Base-by-base conservation (phyloP, 352 stramenopile species). In the Globisporangium iwayamae region DNA sequence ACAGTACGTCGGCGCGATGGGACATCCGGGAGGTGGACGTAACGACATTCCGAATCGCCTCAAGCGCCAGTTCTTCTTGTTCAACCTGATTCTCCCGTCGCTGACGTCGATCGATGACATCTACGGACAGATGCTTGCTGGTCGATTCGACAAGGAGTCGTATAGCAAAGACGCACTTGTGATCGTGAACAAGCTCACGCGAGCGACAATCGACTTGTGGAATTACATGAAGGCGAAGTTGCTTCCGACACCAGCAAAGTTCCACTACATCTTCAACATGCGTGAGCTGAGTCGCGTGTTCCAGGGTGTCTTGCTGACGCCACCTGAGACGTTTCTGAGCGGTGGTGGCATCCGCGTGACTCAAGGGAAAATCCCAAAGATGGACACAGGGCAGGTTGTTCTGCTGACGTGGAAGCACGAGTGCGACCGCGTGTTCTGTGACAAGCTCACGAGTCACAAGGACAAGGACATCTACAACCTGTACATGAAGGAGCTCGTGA, bases 201-300 rank as follows among this genome's bases (percentile, higher is more conserved):
- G 93, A 41, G 91, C 94, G 22, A 99, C 97, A 16, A 99, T 99
- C 67, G 83, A 96, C 59, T 68, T 99, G 59, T 99, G 97, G 97
- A 97, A 94, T 65, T 95, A 87, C 41, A 98, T 99, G 83, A 99
- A 99, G 75, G 85, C 89, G 13, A 98, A 98, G 67, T 94, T 99
- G 68, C 69, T 99, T 22, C 97, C 96, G 0, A 99, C 97, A 13
- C 97, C 97, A 11, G 93, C 96, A 34, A 99, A 99, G 65, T 99
- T 99, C 81, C 96, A 99, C 75, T 99, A 99, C 79, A 97, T 99
- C 53, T 99, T 99, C 81, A 99, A 99, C 69, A 99, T 99, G 95
- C 93, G 97, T 54, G 96, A 99, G 56, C 85, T 99, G 39, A 98
- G 89, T 68, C 91, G 96, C 54, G 96, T 99, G 0, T 99, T 99